A percentile compares a stretch with the other conserved stretches of the same genome.
Evolutionary conservation across 306 rosid species (phyloP).

Genomic region (Gillenia trifoliata): DNA sequence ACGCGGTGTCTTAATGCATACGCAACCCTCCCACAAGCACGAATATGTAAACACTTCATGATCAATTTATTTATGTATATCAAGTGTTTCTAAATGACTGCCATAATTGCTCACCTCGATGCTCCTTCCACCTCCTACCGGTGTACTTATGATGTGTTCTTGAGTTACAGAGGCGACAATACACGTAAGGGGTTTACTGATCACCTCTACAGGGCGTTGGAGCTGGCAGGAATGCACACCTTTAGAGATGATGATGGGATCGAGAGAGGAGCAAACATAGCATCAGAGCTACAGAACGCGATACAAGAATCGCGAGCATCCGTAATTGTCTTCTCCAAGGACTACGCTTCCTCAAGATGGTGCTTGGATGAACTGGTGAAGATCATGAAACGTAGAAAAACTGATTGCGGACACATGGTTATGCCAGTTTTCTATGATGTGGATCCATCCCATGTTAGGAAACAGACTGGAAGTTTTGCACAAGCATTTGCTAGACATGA

Average conservation of each 20-base stretch:
- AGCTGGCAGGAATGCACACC: not conserved
- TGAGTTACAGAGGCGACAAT: not conserved
- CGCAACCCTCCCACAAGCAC: too few species aligned
- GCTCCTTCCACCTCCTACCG: not conserved
- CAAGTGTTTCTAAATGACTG: too few species aligned
- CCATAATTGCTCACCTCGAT: too few species aligned
- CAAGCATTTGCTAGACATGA: not conserved
- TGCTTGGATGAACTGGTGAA: not conserved
- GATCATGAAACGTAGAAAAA: not conserved
- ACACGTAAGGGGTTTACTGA: conserved; percentile 1
- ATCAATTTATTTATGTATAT: too few species aligned
- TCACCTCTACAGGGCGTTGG: not conserved
- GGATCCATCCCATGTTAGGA: not conserved
- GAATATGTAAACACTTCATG: too few species aligned
- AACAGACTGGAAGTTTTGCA: not conserved
- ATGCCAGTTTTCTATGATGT: not conserved
- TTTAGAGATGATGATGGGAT: conserved; percentile 6
- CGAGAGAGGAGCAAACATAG: not conserved
- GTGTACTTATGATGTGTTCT: not conserved
- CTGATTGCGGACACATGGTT: not conserved
- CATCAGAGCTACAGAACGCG: not conserved
- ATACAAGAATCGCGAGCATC: not conserved
- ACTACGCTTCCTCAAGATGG: not conserved
- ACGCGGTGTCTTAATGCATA: too few species aligned
- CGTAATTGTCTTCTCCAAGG: not conserved